phyloP scores from a whole-genome alignment of 805 yeast genomes.

The Saturnispora quitensis region DNA sequence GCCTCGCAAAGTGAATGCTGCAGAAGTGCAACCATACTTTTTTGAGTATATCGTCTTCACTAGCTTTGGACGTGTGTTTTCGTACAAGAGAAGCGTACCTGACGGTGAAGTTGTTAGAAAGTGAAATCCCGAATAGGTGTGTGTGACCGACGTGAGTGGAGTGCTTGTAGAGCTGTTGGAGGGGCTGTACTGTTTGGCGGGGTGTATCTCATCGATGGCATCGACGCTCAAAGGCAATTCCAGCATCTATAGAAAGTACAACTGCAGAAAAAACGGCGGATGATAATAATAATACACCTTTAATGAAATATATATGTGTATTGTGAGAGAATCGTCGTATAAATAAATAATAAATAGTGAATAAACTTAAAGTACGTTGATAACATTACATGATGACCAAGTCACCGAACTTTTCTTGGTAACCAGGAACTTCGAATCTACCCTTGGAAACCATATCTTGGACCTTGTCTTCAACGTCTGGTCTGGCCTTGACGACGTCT shows the following conservation, averaged over 20 bases:
- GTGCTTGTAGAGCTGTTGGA: neutral
- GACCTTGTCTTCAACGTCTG: constrained; percentile 95
- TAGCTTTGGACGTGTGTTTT: constrained; percentile 58
- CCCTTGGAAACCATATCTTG: constrained; percentile 91
- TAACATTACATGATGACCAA: constrained; percentile 73
- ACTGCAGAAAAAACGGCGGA: neutral
- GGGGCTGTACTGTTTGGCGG: neutral
- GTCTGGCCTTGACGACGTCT: constrained; percentile 90
- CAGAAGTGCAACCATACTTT: constrained; percentile 87
- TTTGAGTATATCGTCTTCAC: constrained; percentile 66
- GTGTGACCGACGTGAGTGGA: constrained; percentile 5
- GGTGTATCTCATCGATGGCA: neutral
- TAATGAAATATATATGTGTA: constrained; percentile 3
- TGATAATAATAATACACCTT: neutral
- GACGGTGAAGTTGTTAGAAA: constrained; percentile 71
- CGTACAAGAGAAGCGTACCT: constrained; percentile 78
- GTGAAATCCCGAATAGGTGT: constrained; percentile 14
- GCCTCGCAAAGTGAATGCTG: constrained; percentile 59
- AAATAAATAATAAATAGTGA: constrained; percentile 11
- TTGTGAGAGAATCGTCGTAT: constrained; percentile 3
- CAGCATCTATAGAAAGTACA: neutral
- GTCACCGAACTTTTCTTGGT: constrained; percentile 97
- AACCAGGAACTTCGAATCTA: constrained; percentile 97
- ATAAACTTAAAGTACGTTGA: constrained; percentile 8
- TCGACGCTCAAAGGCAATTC: neutral